Evolutionary conservation across 1,284 basidiomycete species (phyloP).

Genomic region (Rhodofomes roseus): DNA sequence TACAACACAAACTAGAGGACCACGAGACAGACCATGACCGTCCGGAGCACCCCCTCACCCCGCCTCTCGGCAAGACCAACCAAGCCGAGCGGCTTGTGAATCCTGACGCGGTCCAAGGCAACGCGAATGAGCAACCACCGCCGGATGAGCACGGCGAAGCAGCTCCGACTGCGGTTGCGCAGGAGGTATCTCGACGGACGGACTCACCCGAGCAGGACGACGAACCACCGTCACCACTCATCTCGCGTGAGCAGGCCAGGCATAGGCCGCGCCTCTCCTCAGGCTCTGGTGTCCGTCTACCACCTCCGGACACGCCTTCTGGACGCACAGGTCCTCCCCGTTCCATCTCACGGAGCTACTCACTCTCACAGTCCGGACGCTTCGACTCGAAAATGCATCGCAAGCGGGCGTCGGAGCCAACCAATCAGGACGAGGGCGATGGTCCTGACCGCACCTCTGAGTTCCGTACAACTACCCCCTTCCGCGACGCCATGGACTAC

Average conservation of each 20-base stretch:
- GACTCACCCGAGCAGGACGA: constrained; percentile 1
- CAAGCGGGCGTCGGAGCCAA: constrained; percentile 21
- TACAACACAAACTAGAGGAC: constrained; percentile 9
- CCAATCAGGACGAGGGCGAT: constrained; percentile 16
- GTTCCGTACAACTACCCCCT: constrained; percentile 35
- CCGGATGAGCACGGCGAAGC: background rate
- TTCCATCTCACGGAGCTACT: constrained; percentile 63
- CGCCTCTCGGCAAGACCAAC: constrained; percentile 9
- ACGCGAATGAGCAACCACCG: background rate
- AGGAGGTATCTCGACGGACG: background rate
- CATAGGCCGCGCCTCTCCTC: constrained; percentile 9
- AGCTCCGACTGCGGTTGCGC: background rate
- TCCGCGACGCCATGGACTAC: constrained; percentile 62
- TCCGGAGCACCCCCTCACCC: constrained; percentile 17
- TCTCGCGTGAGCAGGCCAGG: background rate
- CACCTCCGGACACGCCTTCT: constrained; percentile 47
- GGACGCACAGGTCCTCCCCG: constrained; percentile 70
- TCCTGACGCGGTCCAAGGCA: constrained; percentile 4
- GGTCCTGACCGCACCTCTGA: constrained; percentile 30
- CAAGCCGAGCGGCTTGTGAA: background rate
- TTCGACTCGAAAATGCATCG: constrained; percentile 32
- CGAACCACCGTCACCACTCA: constrained; percentile 9
- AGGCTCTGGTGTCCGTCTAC: constrained; percentile 11
- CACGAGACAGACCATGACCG: constrained; percentile 6
- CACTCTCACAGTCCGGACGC: constrained; percentile 40